Evolutionary conservation across 2,329 filamentous ascomycete genomes (phyloP), one percentile per base, ranked within the genome.

Genomic region (Chrysoporthe cubensis): DNA sequence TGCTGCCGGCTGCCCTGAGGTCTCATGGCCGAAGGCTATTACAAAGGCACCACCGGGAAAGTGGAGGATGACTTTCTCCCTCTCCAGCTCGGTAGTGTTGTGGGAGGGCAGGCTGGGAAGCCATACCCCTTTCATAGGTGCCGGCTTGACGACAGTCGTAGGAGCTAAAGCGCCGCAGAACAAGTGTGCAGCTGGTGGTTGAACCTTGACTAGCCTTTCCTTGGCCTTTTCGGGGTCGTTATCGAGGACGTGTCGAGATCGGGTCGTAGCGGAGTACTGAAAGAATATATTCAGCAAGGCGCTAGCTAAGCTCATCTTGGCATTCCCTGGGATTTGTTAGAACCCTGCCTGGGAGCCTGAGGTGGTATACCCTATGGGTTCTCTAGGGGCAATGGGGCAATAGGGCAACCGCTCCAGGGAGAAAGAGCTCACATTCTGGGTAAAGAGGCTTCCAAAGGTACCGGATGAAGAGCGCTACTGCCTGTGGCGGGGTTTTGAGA

Each of bases 11-110:
- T 52, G 58, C 13, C 68, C 70, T 3, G 46, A 52, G 3, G 46
- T 44, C 18, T 72, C 67, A n/a, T 61, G 62, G 2, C 66, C 71
- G 16, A 62, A 74, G 1, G 64, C 70, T 1, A 72, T 62, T 16
- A 74, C 72, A 50, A 73, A 74, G 0, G 64, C 71, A 21, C 73
- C 71, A 26, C 71, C 71, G 5, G 72, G 71, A 34, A 72, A 68
- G 60, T 74, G 68, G 4, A 74, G 60, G 1, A 71, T 64, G 2
- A 74, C 69, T 34, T 71, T 74, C 46, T 69, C 65, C 0, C 64
- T 46, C 1, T 46, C n/a, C 0, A 70, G 59, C 5, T 50, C 52
- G 18, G 8, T 2, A 3, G 32, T 6, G 14, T 3, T 34, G 16
- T 18, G 14, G 2, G 40, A 21, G 2, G 62, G 48, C 3, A 62